Evolutionary conservation across 2,329 filamentous ascomycete genomes (phyloP).

Genomic region (Fusarium irregulare): DNA sequence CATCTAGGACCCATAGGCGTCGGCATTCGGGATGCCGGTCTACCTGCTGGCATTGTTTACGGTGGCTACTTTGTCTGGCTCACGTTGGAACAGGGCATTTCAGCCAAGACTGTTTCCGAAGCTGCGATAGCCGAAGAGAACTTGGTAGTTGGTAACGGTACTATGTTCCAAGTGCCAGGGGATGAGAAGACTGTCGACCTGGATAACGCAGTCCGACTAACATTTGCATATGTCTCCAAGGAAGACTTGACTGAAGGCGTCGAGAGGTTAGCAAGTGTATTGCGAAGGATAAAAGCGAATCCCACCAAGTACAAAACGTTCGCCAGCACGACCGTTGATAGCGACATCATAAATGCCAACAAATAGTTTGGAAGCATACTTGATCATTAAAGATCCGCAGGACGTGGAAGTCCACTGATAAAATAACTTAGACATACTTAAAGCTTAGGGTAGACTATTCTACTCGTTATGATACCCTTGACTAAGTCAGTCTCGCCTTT

Average conservation of each 20-base stretch:
- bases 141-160: constrained; percentile 74
- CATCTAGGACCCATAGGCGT: constrained; percentile 74
- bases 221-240: constrained; percentile 79
- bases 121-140: constrained; percentile 71
- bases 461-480: too few relatives aligned
- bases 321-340: constrained; percentile 17
- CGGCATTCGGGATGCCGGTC: constrained; percentile 51
- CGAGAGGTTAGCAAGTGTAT: constrained; percentile 66
- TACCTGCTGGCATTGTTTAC: constrained; percentile 62
- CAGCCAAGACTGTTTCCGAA: constrained; percentile 67
- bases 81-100: constrained; percentile 63
- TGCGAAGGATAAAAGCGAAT: constrained; percentile 49
- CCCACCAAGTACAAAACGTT: constrained; percentile 43
- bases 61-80: constrained; percentile 93
- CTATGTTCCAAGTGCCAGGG: constrained; percentile 74
- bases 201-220: constrained; percentile 70
- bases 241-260: constrained; percentile 75
- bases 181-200: constrained; percentile 68
- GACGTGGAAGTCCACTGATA: too few relatives aligned
- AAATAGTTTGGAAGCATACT: constrained; percentile 39
- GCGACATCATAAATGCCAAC: constrained; percentile 38
- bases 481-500: too few relatives aligned
- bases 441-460: too few relatives aligned
- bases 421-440: too few relatives aligned
- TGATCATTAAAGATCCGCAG: too few relatives aligned